phyloP scores from a whole-genome alignment of 371 early-diverging fungal genomes.

The Blakeslea trispora region DNA sequence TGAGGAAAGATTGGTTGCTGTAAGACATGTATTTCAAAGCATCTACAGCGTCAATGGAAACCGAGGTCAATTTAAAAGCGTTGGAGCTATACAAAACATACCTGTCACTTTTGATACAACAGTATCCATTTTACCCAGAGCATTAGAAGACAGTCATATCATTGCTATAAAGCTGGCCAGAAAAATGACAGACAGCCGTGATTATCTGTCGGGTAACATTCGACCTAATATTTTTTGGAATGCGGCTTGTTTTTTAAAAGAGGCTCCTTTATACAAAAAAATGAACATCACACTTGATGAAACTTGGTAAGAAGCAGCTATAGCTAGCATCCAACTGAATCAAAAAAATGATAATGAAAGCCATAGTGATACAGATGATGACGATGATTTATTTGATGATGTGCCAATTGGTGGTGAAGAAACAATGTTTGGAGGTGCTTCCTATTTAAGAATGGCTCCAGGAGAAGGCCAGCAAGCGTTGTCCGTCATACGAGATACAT shows the following conservation, averaged over 20 bases:
- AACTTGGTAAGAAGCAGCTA: not conserved
- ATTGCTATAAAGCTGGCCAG: conserved; percentile 6
- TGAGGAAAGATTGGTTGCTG: conserved; percentile 9
- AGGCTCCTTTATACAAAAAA: conserved; percentile 1
- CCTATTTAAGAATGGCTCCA: conserved; percentile 4
- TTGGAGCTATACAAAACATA: conserved; percentile 5
- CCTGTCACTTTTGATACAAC: conserved; percentile 9
- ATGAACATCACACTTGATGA: conserved; percentile 6
- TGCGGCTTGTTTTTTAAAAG: conserved; percentile 2
- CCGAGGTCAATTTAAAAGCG: conserved; percentile 3
- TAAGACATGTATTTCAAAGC: conserved; percentile 8
- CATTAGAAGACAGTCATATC: conserved; percentile 1
- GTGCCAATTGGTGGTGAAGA: conserved; percentile 3
- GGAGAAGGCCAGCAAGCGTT: conserved; percentile 1
- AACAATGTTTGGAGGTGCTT: not conserved
- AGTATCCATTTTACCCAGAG: conserved; percentile 1
- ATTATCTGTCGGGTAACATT: conserved; percentile 8
- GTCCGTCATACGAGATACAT: conserved; percentile 2
- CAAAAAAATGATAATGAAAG: not conserved
- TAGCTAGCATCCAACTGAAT: not conserved
- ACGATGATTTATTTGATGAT: conserved; percentile 1
- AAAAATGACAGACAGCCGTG: not conserved
- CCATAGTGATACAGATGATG: not conserved
- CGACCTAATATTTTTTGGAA: not conserved
- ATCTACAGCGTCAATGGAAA: conserved; percentile 7